These are phyloP conservation scores for Salix koriyanagi DNA, from an alignment of 345 rosid genomes.

Conservation along the genomic window DNA sequence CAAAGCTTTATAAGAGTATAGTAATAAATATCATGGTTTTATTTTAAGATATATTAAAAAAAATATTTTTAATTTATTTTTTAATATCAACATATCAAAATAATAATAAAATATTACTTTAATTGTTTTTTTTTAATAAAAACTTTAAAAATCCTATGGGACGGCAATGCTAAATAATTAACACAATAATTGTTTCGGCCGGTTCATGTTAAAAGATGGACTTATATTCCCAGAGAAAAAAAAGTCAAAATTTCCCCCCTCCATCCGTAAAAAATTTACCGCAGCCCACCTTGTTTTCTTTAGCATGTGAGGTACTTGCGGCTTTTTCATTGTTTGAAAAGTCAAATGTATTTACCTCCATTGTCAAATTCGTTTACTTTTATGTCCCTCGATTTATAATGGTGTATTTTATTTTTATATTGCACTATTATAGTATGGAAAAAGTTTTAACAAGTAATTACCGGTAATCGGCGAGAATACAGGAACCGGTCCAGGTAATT, in stretches of 20 bases:
- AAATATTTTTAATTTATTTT: too few species aligned
- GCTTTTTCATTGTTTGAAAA: conserved; percentile 41
- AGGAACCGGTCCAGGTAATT: conserved; percentile 94
- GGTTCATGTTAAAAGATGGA: not conserved
- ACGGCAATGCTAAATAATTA: not conserved
- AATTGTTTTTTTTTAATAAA: not conserved
- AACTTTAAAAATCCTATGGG: not conserved
- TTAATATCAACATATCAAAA: too few species aligned
- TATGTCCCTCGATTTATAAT: conserved; percentile 3
- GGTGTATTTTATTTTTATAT: not conserved
- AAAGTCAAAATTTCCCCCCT: not conserved
- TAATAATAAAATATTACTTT: not conserved
- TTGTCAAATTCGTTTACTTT: conserved; percentile 25
- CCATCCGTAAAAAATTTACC: not conserved
- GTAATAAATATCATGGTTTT: not conserved
- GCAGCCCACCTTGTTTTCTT: not conserved
- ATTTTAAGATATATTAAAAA: too few species aligned
- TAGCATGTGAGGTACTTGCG: not conserved
- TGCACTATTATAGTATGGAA: not conserved
- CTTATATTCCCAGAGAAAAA: not conserved
- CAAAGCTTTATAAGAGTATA: conserved; percentile 19
- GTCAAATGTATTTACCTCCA: conserved; percentile 28
- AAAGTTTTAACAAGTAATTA: conserved; percentile 24
- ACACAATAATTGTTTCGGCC: conserved; percentile 6
- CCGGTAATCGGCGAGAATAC: conserved; percentile 67